Evolutionary conservation across 768 basidiomycete species (phyloP).

Genomic region (Pleurotus tuoliensis): DNA sequence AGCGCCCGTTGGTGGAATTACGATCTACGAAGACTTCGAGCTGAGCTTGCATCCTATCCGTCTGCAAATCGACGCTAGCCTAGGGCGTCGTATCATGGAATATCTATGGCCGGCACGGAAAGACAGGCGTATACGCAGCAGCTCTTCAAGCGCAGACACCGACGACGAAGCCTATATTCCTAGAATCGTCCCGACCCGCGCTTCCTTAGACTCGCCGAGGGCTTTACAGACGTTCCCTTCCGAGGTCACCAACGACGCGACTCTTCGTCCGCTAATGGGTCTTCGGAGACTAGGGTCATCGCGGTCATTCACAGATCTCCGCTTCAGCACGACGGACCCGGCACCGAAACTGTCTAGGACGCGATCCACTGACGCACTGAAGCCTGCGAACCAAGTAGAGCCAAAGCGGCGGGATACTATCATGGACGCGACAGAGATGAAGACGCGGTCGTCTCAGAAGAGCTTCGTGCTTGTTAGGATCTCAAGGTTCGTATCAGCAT

Average conservation of each 20-base stretch:
- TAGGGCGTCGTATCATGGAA: slow-evolving; percentile 80
- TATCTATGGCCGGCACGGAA: slow-evolving; percentile 80
- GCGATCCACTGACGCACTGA: slow-evolving; percentile 36
- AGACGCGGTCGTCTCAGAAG: slow-evolving; percentile 73
- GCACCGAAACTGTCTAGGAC: slow-evolving; percentile 31
- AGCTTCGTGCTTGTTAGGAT: slow-evolving; percentile 80
- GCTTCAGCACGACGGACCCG: slow-evolving; percentile 22
- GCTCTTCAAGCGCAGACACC: background rate
- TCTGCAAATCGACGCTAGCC: slow-evolving; percentile 79
- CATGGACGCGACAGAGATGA: slow-evolving; percentile 78
- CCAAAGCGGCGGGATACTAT: slow-evolving; percentile 13
- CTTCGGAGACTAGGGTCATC: slow-evolving; percentile 55
- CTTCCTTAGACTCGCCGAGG: slow-evolving; percentile 51
- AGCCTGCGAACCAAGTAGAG: slow-evolving; percentile 9
- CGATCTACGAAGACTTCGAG: slow-evolving; percentile 80
- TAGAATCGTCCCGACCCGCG: slow-evolving; percentile 23
- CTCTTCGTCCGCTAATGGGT: slow-evolving; percentile 25
- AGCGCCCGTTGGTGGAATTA: slow-evolving; percentile 92
- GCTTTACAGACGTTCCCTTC: slow-evolving; percentile 16
- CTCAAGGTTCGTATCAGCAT: slow-evolving; percentile 47
- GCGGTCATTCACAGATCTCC: slow-evolving; percentile 69
- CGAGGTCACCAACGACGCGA: slow-evolving; percentile 6
- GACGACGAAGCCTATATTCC: slow-evolving; percentile 10
- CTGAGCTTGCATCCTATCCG: slow-evolving; percentile 82
- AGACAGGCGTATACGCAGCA: slow-evolving; percentile 24